A percentile compares a stretch with the other conserved stretches of the same genome.
Conservation (phyloP, 2,329 filamentous ascomycete genomes). For the Fusarium burgessii region DNA sequence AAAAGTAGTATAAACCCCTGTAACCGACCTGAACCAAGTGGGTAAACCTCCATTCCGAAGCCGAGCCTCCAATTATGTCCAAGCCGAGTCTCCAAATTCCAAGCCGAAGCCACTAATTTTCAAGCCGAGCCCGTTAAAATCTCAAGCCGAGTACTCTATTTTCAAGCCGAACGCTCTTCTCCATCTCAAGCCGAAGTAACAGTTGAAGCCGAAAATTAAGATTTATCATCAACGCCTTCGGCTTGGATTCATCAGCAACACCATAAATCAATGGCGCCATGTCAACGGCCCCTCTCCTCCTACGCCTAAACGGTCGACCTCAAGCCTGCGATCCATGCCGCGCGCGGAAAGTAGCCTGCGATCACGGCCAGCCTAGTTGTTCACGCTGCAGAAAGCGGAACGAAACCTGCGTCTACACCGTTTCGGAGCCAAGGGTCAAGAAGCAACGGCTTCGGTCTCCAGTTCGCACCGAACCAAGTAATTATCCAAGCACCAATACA, state of each 20-base stretch:
- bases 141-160: conserved; percentile 12
- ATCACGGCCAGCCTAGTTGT: conserved; percentile 56
- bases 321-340: conserved; percentile 54
- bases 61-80: background rate
- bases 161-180: too few relatives aligned
- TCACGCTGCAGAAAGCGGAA: conserved; percentile 54
- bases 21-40: conserved; percentile 36
- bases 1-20: conserved; percentile 15
- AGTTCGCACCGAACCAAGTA: background rate
- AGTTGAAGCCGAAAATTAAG: conserved; percentile 27
- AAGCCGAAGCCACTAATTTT: background rate
- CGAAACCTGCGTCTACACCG: conserved; percentile 54
- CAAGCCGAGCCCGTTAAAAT: background rate
- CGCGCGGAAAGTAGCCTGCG: conserved; percentile 58
- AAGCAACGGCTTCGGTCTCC: conserved; percentile 26
- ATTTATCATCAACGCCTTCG: conserved; percentile 15
- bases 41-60: background rate
- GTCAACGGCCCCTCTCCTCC: conserved; percentile 35
- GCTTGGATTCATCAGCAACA: conserved; percentile 14
- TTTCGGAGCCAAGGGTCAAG: conserved; percentile 35
- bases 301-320: conserved; percentile 47
- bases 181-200: conserved; percentile 6
- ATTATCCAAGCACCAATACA: background rate
- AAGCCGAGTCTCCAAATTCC: background rate
- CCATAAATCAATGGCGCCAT: conserved; percentile 19